Evolutionary conservation across 768 basidiomycete species (phyloP), one percentile per base, ranked within the genome.

Genomic region (Trametes maxima): DNA sequence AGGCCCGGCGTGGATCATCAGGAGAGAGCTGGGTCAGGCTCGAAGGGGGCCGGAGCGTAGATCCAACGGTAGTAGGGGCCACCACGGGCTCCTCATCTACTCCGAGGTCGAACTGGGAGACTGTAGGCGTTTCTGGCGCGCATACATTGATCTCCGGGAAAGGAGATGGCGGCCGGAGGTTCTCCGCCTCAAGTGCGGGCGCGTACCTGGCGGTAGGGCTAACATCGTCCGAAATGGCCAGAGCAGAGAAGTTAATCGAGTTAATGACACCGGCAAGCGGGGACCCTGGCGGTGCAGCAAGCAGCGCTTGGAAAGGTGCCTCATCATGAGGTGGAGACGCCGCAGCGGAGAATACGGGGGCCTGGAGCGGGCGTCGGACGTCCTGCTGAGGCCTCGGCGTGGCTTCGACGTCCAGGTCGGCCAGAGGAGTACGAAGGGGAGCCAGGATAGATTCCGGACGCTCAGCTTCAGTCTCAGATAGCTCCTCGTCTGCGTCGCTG

Each of bases 201-300:
- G 40, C n/a, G 13, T 21, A 40, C 25, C 24, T 21, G 17, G 24
- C 39, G 47, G 62, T 36, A n/a, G 61, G 21, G 46, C 37, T 2
- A 43, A 33, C 17, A 22, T 57, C 45, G 37, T 53, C 60, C 14
- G 64, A 57, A 3, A 68, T 28, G 40, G 57, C 14, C 46, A 63
- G 25, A 6, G 62, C 55, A 17, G 68, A 51, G 42, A 69, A 50
- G 53, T 73, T 73, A 43, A 70, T 71, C 0, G 70, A 68, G 63
- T 71, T 75, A 57, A 71, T 68, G n/a, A 72, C 67, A 47, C 69
- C 67, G 19, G 72, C 66, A 13, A 75, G 63, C 5, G 74, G 73
- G 10, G 70, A 67, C 22, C 64, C 65, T 12, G 57, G 35, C 0
- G 73, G 70, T 33, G 62, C 57, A 48, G 57, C 53, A 35, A 36